phyloP scores from a whole-genome alignment of 2,329 filamentous ascomycete genomes.

The Sclerotinia subarctica region DNA sequence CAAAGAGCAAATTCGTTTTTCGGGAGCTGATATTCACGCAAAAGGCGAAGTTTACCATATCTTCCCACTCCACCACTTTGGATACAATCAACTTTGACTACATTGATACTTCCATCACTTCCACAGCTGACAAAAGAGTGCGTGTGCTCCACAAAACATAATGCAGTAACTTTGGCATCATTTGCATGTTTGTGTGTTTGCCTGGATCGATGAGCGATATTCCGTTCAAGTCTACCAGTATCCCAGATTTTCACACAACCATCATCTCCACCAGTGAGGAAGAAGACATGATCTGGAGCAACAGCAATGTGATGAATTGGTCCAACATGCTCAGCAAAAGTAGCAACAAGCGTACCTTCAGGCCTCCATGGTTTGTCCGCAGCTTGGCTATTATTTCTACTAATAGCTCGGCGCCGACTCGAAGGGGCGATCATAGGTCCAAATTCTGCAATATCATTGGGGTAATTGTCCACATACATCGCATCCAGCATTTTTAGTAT shows the following conservation, averaged over 20 bases:
- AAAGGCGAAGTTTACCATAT: conserved; percentile 72
- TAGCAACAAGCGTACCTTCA: conserved; percentile 77
- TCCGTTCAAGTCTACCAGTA: conserved; percentile 81
- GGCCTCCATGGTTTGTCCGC: conserved; percentile 72
- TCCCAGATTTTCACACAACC: conserved; percentile 93
- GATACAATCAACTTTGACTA: conserved; percentile 67
- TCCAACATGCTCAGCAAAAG: conserved; percentile 82
- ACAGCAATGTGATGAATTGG: conserved; percentile 78
- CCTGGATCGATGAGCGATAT: conserved; percentile 81
- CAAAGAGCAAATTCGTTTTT: conserved; percentile 76
- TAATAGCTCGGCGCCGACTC: conserved; percentile 51
- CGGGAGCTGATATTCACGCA: conserved; percentile 78
- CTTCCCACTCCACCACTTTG: conserved; percentile 58
- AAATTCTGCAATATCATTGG: conserved; percentile 64
- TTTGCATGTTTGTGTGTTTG: conserved; percentile 76
- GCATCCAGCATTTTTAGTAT: conserved; percentile 73
- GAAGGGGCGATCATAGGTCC: conserved; percentile 76
- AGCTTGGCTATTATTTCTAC: conserved; percentile 36
- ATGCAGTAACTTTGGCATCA: conserved; percentile 69
- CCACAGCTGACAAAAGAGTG: conserved; percentile 91
- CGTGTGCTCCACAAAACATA: conserved; percentile 91
- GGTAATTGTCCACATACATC: conserved; percentile 74
- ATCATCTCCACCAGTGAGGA: conserved; percentile 90
- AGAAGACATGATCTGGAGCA: conserved; percentile 89
- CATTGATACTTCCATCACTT: conserved; percentile 84